phyloP scores from a whole-genome alignment of 75 land plant genomes.

The Picea glauca region DNA sequence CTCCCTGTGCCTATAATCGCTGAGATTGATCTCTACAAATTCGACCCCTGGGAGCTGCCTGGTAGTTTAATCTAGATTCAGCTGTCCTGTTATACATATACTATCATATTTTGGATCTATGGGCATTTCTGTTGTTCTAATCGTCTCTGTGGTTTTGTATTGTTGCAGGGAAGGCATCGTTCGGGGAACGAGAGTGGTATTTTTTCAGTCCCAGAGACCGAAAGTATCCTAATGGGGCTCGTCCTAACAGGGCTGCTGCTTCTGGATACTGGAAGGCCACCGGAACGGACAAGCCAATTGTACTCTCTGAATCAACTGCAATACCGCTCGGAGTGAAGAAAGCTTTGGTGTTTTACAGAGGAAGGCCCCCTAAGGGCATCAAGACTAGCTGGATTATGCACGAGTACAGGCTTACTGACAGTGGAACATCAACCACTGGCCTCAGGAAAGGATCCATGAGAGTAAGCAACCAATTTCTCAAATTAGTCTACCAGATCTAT shows the following conservation, averaged over 20 bases:
- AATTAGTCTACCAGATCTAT: neutral
- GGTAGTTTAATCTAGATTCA: neutral
- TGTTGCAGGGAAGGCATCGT: slow-evolving; percentile 28
- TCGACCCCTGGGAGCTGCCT: slow-evolving; percentile 10
- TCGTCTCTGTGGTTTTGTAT: neutral
- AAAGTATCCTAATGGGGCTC: slow-evolving; percentile 36
- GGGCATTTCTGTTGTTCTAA: neutral
- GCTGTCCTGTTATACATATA: neutral
- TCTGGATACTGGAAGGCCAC: slow-evolving; percentile 46
- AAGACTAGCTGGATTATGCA: slow-evolving; percentile 50
- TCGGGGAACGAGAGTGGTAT: slow-evolving; percentile 36
- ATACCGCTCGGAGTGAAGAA: slow-evolving; percentile 29
- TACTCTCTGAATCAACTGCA: slow-evolving; percentile 1
- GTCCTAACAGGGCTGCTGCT: slow-evolving; percentile 34
- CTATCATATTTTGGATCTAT: neutral
- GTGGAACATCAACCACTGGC: neutral
- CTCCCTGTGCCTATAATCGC: slow-evolving; percentile 14
- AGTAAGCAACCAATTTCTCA: slow-evolving; percentile 1
- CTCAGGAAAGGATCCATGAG: slow-evolving; percentile 28
- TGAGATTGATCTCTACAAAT: slow-evolving; percentile 18
- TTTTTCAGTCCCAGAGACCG: slow-evolving; percentile 40
- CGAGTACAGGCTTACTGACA: slow-evolving; percentile 27
- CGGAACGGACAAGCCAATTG: slow-evolving; percentile 37
- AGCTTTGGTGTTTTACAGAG: slow-evolving; percentile 40
- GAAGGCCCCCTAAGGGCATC: slow-evolving; percentile 32